A percentile compares a stretch with the other conserved stretches of the same genome.
Evolutionary conservation across 2,329 filamentous ascomycete genomes (phyloP).

Genomic region (Trichoderma cornu-damae): DNA sequence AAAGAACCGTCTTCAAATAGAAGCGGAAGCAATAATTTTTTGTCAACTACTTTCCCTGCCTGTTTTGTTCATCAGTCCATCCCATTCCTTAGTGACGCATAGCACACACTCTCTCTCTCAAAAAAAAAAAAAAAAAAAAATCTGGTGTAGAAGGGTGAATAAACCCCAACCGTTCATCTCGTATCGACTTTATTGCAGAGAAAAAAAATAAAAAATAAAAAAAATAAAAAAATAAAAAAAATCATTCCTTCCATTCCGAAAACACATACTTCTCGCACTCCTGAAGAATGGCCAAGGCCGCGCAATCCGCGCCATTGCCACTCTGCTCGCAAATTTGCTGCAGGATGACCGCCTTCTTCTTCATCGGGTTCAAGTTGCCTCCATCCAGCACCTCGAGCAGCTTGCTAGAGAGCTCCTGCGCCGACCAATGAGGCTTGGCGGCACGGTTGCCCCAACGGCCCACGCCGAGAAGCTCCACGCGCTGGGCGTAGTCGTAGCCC

Average conservation of each 20-base stretch:
- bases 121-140: too few relatives aligned
- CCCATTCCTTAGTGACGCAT: too few relatives aligned
- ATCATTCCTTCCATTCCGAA: neutral
- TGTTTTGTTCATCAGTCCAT: neutral
- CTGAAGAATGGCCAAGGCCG: constrained; percentile 27
- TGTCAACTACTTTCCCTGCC: too few relatives aligned
- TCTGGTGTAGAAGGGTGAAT: too few relatives aligned
- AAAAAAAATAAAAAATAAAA: too few relatives aligned
- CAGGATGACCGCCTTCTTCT: constrained; percentile 14
- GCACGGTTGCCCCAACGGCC: constrained; percentile 30
- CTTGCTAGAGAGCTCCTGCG: constrained; percentile 21
- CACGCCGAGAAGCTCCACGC: constrained; percentile 41
- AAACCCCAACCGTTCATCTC: too few relatives aligned
- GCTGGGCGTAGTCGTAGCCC: constrained; percentile 42
- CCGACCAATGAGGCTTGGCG: constrained; percentile 25
- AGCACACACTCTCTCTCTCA: too few relatives aligned
- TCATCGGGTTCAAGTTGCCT: constrained; percentile 9
- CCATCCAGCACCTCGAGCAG: constrained; percentile 22
- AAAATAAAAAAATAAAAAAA: too few relatives aligned
- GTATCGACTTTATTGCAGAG: too few relatives aligned
- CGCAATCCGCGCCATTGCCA: constrained; percentile 18
- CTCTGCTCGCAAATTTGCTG: constrained; percentile 15
- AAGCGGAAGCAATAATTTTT: too few relatives aligned
- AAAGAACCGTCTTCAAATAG: too few relatives aligned
- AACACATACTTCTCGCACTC: neutral